These are phyloP conservation scores for Fusarium sp. DNA, from an alignment of 2,329 filamentous ascomycete species.

Conservation along the genomic window DNA sequence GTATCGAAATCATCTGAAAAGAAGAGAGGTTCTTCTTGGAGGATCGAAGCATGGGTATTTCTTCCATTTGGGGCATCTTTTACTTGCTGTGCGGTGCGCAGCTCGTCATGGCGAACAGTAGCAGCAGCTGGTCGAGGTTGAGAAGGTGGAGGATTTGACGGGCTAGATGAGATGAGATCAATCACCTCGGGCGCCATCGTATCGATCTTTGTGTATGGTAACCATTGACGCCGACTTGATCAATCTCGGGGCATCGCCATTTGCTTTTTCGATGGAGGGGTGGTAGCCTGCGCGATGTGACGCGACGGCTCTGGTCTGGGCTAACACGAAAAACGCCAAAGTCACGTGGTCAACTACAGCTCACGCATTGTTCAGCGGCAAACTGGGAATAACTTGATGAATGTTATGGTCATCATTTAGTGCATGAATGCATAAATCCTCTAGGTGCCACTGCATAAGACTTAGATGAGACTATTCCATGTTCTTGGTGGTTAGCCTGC, in stretches of 20 bases:
- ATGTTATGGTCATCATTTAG: neutral
- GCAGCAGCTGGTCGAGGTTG: conserved; percentile 6
- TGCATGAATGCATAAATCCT: neutral
- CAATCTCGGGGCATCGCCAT: neutral
- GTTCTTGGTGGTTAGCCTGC: neutral
- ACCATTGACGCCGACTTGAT: conserved; percentile 5
- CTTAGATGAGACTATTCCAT: neutral
- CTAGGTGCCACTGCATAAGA: neutral
- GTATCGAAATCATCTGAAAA: conserved; percentile 56
- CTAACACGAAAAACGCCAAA: conserved; percentile 44
- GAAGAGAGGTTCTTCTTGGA: conserved; percentile 27
- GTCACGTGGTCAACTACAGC: conserved; percentile 32
- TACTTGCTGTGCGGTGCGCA: neutral
- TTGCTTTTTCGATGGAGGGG: conserved; percentile 13
- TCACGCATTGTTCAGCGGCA: neutral
- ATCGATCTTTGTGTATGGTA: neutral
- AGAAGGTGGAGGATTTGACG: conserved; percentile 24
- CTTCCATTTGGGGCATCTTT: neutral
- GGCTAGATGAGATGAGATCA: conserved; percentile 54
- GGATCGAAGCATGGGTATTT: neutral
- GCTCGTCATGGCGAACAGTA: neutral
- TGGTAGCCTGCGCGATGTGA: conserved; percentile 29
- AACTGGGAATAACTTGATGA: neutral
- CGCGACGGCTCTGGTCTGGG: conserved; percentile 19
- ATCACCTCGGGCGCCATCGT: conserved; percentile 51